A percentile compares a stretch with the other conserved stretches of the same genome.
phyloP scores from a whole-genome alignment of 306 rosid genomes.

The Casuarina equisetifolia region DNA sequence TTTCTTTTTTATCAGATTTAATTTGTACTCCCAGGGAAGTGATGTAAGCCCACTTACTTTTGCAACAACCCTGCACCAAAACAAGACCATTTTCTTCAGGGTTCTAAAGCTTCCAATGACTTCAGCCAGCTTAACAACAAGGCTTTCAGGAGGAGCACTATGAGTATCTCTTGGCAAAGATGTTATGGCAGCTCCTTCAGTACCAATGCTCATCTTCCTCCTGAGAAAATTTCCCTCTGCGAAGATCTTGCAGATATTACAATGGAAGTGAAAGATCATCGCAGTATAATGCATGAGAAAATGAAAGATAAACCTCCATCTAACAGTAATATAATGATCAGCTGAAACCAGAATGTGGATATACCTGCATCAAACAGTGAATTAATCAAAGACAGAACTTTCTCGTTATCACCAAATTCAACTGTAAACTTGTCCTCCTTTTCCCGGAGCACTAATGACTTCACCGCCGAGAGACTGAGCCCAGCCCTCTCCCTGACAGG shows the following conservation, averaged over 20 bases:
- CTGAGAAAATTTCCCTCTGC: conserved; percentile 86
- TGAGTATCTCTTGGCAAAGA: conserved; percentile 83
- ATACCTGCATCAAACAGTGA: conserved; percentile 86
- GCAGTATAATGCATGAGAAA: conserved; percentile 34
- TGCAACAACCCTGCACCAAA: conserved; percentile 79
- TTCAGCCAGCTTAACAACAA: conserved; percentile 90
- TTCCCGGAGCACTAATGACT: conserved; percentile 82
- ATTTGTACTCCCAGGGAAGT: conserved; percentile 24
- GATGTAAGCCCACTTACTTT: conserved; percentile 64
- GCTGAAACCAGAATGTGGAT: conserved; percentile 39
- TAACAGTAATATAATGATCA: conserved; percentile 23
- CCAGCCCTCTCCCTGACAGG: conserved; percentile 72
- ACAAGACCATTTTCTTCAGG: conserved; percentile 71
- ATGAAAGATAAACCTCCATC: conserved; percentile 15
- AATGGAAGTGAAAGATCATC: conserved; percentile 72
- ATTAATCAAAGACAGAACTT: conserved; percentile 55
- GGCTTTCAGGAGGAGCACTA: conserved; percentile 92
- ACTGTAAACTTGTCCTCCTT: conserved; percentile 69
- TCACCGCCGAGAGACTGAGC: conserved; percentile 74
- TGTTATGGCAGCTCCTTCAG: conserved; percentile 47
- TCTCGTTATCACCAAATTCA: conserved; percentile 61
- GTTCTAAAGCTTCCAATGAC: conserved; percentile 75
- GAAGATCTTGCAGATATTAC: conserved; percentile 89
- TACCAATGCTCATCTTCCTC: conserved; percentile 55
- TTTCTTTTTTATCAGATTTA: conserved; percentile 15